Evolutionary conservation across 1,284 basidiomycete genomes (phyloP), one percentile per base, ranked within the genome.

Genomic region (Amylostereum areolatum): DNA sequence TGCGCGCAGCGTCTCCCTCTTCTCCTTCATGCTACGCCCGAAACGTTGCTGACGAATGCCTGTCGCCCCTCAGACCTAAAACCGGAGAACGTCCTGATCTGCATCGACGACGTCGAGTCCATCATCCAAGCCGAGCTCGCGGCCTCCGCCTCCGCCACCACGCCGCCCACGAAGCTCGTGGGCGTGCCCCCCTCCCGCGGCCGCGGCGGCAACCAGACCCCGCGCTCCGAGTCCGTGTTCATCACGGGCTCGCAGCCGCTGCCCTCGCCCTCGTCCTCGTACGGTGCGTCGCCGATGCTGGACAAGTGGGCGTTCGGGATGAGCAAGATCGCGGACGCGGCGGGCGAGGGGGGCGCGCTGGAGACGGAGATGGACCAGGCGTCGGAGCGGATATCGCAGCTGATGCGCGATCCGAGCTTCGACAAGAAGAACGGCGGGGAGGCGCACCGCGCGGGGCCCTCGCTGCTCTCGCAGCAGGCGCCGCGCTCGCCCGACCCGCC

Each of bases 31-130:
- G n/a, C 37, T n/a, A n/a, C n/a, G n/a, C n/a, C n/a, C n/a, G n/a
- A n/a, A n/a, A n/a, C n/a, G n/a, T n/a, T n/a, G n/a, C n/a, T n/a
- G n/a, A n/a, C n/a, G n/a, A n/a, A n/a, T n/a, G n/a, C n/a, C n/a
- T n/a, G n/a, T n/a, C 40, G 29, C 31, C 37, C n/a, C n/a, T 11
- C 54, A 83, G 95, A 99, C 68, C 78, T 99, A 57, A 99, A 99
- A 69, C 96, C 96, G 0, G 96, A 99, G 67, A 99, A 99, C 69
- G 94, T 99, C 32, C 80, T 99, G 48, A 95, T 99, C 58, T 90
- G 85, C 68, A 98, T 99, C 62, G 96, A 98, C 60, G 92, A 98
- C 63, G 96, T 99, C 58, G 96, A 99, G 64, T 77, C 84, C 3
- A 93, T 98, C 61, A 95, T 99, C 42, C 81, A 88, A 57, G 75